A percentile compares a stretch with the other conserved stretches of the same genome.
Conservation (phyloP, 371 early-diverging fungal genomes). For the Syncephalastrum racemosum region DNA sequence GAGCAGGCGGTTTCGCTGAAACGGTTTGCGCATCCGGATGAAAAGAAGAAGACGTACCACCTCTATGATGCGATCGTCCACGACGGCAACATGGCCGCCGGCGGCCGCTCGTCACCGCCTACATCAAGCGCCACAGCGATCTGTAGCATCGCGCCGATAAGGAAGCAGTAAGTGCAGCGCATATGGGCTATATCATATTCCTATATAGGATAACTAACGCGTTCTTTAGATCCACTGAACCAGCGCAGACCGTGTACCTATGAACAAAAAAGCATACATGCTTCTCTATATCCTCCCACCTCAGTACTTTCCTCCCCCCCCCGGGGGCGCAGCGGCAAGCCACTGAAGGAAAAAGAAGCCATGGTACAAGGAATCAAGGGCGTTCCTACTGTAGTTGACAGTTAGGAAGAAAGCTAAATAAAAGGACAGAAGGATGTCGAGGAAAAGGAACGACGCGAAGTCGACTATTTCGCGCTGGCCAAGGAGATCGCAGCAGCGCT, state of each 20-base stretch:
- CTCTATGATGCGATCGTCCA: constrained; percentile 83
- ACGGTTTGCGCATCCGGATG: constrained; percentile 31
- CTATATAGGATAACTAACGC: not conserved
- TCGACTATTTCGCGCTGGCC: constrained; percentile 23
- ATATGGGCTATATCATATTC: not conserved
- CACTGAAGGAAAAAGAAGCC: constrained; percentile 11
- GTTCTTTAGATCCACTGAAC: constrained; percentile 58
- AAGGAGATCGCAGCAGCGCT: constrained; percentile 39
- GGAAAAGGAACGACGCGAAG: constrained; percentile 29
- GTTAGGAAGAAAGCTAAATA: constrained; percentile 14
- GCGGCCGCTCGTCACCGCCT: constrained; percentile 86
- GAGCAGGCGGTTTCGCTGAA: constrained; percentile 43
- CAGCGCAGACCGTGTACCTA: constrained; percentile 71
- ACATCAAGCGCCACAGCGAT: constrained; percentile 75
- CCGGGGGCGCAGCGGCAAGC: constrained; percentile 14
- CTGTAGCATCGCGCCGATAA: constrained; percentile 86
- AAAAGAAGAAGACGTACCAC: constrained; percentile 49
- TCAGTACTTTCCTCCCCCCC: too few species aligned
- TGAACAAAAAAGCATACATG: constrained; percentile 73
- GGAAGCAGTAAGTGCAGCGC: constrained; percentile 49
- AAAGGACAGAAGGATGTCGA: constrained; percentile 13
- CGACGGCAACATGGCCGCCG: constrained; percentile 67
- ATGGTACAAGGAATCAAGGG: constrained; percentile 4
- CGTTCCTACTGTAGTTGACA: constrained; percentile 2
- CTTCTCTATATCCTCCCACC: constrained; percentile 67